Evolutionary conservation across 257 asterid genomes (phyloP).

Genomic region (Gardenia jasminoides): DNA sequence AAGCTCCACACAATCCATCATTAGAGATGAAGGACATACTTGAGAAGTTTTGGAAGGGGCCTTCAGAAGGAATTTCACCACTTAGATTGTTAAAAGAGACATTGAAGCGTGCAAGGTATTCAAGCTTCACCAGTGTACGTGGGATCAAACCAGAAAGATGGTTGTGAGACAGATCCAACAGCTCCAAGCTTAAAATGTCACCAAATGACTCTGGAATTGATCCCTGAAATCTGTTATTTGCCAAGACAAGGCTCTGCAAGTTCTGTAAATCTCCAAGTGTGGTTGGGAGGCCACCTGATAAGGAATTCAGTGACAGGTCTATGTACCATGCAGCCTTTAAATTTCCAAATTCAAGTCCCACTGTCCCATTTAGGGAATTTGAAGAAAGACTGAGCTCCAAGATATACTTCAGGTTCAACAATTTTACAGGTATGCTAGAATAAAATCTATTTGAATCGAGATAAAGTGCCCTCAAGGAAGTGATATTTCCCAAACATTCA

Average conservation of each 20-base stretch:
- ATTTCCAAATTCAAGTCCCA: not conserved
- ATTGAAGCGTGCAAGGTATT: not conserved
- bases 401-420: conserved; percentile 9
- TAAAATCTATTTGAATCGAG: not conserved
- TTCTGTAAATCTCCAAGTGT: not conserved
- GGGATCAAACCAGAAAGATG: not conserved
- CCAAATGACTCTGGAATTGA: conserved; percentile 3
- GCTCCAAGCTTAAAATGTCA: not conserved
- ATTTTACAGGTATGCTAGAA: not conserved
- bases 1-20: not conserved
- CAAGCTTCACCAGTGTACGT: not conserved
- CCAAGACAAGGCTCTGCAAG: not conserved
- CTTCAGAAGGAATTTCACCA: not conserved
- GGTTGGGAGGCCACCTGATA: conserved; percentile 5
- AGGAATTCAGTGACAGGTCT: conserved; percentile 8
- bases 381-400: not conserved
- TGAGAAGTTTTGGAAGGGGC: not conserved
- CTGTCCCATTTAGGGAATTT: not conserved
- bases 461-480: not conserved
- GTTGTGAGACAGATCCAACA: not conserved
- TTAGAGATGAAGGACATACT: not conserved
- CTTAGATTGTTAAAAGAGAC: not conserved
- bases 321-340: not conserved
- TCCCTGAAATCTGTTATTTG: conserved; percentile 2
- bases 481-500: conserved; percentile 8